Base-by-base conservation (phyloP, 2,329 filamentous ascomycete genomes). In the Gaeumannomyces tritici region DNA sequence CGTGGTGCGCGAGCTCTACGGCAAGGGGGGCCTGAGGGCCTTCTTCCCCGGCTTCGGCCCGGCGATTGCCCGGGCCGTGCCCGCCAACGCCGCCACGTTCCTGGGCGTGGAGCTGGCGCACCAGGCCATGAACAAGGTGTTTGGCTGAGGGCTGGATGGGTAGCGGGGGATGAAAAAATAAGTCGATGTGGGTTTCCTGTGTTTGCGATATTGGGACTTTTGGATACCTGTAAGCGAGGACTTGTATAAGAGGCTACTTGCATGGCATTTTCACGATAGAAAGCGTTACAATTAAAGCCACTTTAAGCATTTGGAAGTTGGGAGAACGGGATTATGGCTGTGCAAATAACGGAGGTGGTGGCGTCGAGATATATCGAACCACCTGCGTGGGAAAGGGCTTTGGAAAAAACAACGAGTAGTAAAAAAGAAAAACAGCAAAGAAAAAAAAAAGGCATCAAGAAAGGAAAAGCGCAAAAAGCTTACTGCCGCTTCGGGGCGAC, bases 31-130 rank as follows among this genome's bases (percentile, higher is more conserved):
- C 4, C 74, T 90, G 71, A 92, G 88, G 78, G 93, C 95, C 2
- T 99, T 99, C 80, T 99, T 99, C 84, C 95, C 95, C 7, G 95
- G 95, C 28, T 92, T 99, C 69, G 93, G 91, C 0, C 95, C 95
- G 2, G 95, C 95, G 3, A 83, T 99, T 73, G 89, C 92, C 13
- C 87, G 95, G 76, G 95, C 95, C 5, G 92, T 98, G 56, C 95
- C 95, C 8, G 95, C 95, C 12, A 99, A 99, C 73, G 95, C 95
- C 2, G 95, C 95, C 35, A 98, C 95, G 2, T 99, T 99, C 70
- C 76, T 93, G 70, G 90, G 90, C 13, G 90, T 95, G 9, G 90
- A 95, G 79, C 75, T 93, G 73, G 90, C 90, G 56, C 90, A 95
- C 71, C 87, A 90, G 76, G 87, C 87, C 57, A 91, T 95, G 89